Evolutionary conservation across 805 yeast species (phyloP).

Genomic region (Metschnikowia orientalis): DNA sequence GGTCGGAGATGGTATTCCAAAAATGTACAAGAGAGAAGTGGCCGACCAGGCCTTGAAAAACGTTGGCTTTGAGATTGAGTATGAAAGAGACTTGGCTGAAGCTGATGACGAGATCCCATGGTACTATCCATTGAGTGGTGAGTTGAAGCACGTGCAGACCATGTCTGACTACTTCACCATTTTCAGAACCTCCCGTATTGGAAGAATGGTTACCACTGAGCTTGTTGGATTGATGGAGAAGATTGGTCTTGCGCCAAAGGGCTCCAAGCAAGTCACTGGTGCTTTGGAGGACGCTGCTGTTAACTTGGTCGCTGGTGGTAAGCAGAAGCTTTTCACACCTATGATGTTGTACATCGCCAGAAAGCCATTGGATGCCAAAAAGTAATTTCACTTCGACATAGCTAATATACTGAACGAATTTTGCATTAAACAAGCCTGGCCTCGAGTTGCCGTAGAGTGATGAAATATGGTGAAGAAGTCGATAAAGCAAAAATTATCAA

Average conservation of each 20-base stretch:
- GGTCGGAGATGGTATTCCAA: slow-evolving; percentile 98
- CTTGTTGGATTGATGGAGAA: slow-evolving; percentile 79
- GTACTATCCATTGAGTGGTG: slow-evolving; percentile 96
- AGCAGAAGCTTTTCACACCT: slow-evolving; percentile 86
- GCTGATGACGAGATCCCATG: slow-evolving; percentile 83
- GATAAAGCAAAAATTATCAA: too few species aligned
- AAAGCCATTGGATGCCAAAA: slow-evolving; percentile 54
- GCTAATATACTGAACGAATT: neutral
- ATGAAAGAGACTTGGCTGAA: slow-evolving; percentile 79
- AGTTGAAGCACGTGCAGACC: slow-evolving; percentile 81
- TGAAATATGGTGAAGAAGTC: too few species aligned
- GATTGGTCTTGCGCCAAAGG: slow-evolving; percentile 87
- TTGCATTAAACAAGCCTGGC: too few species aligned
- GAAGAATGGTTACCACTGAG: slow-evolving; percentile 81
- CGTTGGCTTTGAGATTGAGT: slow-evolving; percentile 82
- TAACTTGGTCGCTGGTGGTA: slow-evolving; percentile 91
- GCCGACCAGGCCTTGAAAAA: slow-evolving; percentile 81
- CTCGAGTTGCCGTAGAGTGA: too few species aligned
- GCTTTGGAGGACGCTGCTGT: slow-evolving; percentile 98
- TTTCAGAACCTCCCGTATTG: slow-evolving; percentile 81
- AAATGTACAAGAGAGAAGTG: slow-evolving; percentile 82
- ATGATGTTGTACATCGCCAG: slow-evolving; percentile 91
- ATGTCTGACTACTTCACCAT: slow-evolving; percentile 75
- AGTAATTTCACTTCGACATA: slow-evolving; percentile 4
- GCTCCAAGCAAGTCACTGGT: slow-evolving; percentile 77